Conservation (phyloP, 768 basidiomycete species). For the Cantharellus anzutake region DNA sequence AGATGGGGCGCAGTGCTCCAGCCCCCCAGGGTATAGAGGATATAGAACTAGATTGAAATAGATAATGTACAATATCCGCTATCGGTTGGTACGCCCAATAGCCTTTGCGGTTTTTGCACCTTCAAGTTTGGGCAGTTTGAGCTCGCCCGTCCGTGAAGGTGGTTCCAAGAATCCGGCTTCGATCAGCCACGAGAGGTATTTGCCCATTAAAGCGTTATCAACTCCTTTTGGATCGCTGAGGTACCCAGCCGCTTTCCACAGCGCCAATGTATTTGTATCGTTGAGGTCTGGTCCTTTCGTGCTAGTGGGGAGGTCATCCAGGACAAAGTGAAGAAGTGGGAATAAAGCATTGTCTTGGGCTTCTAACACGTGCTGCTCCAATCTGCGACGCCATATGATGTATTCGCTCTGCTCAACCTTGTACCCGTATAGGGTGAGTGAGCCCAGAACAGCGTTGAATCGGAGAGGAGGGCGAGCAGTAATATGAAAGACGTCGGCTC, state of each 20-base stretch:
- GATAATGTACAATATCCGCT: neutral
- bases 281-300: conserved; percentile 87
- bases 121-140: conserved; percentile 24
- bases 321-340: conserved; percentile 89
- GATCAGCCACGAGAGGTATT: conserved; percentile 86
- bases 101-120: conserved; percentile 31
- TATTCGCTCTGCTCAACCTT: conserved; percentile 65
- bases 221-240: conserved; percentile 32
- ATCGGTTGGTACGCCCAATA: conserved; percentile 32
- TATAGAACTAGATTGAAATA: too few relatives aligned
- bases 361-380: conserved; percentile 91
- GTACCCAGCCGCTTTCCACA: conserved; percentile 31
- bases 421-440: conserved; percentile 67
- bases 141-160: conserved; percentile 19
- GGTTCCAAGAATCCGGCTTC: conserved; percentile 59
- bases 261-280: conserved; percentile 57
- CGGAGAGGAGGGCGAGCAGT: conserved; percentile 73
- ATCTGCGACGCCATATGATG: conserved; percentile 71
- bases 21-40: too few relatives aligned
- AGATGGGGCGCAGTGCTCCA: too few relatives aligned
- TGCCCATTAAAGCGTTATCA: conserved; percentile 54
- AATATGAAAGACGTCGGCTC: conserved; percentile 39
- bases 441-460: conserved; percentile 69
- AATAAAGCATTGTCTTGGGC: conserved; percentile 92
- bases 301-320: conserved; percentile 92